Conservation (phyloP, 2,329 filamentous ascomycete genomes). For the Aspergillus sp. region DNA sequence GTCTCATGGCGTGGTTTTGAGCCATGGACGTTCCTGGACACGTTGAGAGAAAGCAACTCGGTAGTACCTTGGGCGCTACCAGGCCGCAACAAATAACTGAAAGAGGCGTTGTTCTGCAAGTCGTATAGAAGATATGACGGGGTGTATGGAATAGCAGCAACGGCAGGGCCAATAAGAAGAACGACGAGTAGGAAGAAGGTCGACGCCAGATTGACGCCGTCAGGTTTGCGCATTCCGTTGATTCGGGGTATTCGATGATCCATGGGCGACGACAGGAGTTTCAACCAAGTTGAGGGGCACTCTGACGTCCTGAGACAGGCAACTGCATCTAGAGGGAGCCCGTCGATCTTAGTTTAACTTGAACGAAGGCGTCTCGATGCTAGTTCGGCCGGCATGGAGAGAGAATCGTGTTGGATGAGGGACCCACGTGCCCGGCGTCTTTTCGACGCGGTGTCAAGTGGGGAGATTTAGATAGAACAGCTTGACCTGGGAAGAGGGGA, state of each 20-base stretch:
- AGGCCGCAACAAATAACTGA: conserved; percentile 71
- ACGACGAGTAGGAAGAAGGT: conserved; percentile 19
- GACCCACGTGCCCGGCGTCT: neutral
- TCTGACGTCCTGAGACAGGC: conserved; percentile 7
- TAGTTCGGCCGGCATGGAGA: conserved; percentile 12
- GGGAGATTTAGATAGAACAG: neutral
- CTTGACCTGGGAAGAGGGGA: neutral
- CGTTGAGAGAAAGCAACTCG: conserved; percentile 64
- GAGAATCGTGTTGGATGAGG: neutral
- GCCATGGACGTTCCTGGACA: conserved; percentile 58
- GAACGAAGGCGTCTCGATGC: conserved; percentile 9
- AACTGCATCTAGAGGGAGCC: conserved; percentile 15
- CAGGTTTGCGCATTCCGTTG: conserved; percentile 14
- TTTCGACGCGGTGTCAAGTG: neutral
- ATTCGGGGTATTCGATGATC: conserved; percentile 13
- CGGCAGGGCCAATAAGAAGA: conserved; percentile 19
- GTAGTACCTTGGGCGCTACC: conserved; percentile 45
- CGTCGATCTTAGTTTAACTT: conserved; percentile 15
- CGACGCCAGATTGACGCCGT: conserved; percentile 11
- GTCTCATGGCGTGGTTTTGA: conserved; percentile 40
- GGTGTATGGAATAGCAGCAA: conserved; percentile 67
- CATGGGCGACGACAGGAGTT: conserved; percentile 13
- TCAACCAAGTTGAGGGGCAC: conserved; percentile 4
- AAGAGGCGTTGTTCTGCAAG: conserved; percentile 49
- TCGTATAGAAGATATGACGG: conserved; percentile 69